Evolutionary conservation across 345 rosid genomes (phyloP).

Genomic region (Eucalyptus brandiana): DNA sequence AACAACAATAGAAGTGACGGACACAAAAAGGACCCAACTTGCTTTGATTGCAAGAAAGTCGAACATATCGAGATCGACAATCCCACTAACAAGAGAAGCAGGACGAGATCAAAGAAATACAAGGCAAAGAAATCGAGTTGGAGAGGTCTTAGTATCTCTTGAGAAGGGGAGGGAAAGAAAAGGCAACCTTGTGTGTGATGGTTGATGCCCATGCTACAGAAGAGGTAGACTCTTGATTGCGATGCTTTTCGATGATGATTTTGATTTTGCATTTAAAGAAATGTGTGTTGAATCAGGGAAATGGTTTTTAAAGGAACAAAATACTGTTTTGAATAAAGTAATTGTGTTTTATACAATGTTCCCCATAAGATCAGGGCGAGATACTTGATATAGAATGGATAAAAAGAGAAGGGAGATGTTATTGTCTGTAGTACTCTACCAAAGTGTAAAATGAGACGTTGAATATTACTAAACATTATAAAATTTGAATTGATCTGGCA

Average conservation of each 20-base stretch:
- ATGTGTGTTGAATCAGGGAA: not conserved
- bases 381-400: not conserved
- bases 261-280: not conserved
- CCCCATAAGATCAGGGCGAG: not conserved
- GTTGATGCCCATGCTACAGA: not conserved
- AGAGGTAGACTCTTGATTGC: not conserved
- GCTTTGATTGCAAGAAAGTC: not conserved
- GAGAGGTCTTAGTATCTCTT: not conserved
- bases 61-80: fast-evolving
- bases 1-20: no score
- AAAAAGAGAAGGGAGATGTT: not conserved
- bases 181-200: no score
- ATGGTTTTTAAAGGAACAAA: not conserved
- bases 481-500: not conserved
- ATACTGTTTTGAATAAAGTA: not conserved
- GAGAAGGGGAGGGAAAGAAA: no score
- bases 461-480: no score
- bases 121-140: not conserved
- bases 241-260: not conserved
- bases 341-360: not conserved
- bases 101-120: not conserved
- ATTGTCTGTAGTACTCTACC: not conserved
- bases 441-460: not conserved
- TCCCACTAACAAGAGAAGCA: not conserved
- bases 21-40: not conserved